phyloP scores from a whole-genome alignment of 495 filamentous ascomycete genomes.

The Aspergillus bridgeri region DNA sequence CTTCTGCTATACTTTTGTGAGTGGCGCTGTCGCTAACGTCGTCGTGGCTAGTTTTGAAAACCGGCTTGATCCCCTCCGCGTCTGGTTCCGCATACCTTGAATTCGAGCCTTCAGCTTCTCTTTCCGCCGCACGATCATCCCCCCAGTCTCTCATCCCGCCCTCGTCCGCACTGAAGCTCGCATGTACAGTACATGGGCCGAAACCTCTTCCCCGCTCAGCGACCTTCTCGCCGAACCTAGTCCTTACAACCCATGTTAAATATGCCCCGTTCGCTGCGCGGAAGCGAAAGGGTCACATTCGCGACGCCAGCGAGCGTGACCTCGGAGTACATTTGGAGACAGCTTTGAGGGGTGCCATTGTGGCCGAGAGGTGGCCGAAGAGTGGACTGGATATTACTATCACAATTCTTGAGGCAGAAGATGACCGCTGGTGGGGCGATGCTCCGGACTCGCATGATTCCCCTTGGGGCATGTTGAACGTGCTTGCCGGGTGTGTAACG shows the following conservation, averaged over 20 bases:
- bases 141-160: conserved; percentile 45
- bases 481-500: conserved; percentile 87
- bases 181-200: conserved; percentile 89
- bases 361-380: conserved; percentile 94
- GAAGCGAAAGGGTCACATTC: conserved; percentile 78
- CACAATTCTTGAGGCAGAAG: conserved; percentile 89
- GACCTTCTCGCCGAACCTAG: conserved; percentile 83
- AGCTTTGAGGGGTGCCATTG: conserved; percentile 81
- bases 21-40: conserved; percentile 13
- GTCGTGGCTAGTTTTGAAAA: conserved; percentile 68
- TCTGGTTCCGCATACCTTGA: conserved; percentile 94
- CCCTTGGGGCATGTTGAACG: conserved; percentile 81
- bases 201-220: conserved; percentile 85
- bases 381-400: conserved; percentile 89
- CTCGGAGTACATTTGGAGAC: conserved; percentile 88
- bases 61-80: conserved; percentile 86
- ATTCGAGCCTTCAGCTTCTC: conserved; percentile 59
- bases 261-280: conserved; percentile 91
- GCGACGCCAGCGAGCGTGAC: conserved; percentile 83
- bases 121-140: conserved; percentile 45
- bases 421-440: conserved; percentile 62
- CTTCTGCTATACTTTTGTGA: neutral
- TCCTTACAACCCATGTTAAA: conserved; percentile 88
- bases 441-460: conserved; percentile 43
- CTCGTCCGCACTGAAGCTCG: conserved; percentile 75